Conservation (phyloP, 345 rosid species). For the Sonneratia alba region DNA sequence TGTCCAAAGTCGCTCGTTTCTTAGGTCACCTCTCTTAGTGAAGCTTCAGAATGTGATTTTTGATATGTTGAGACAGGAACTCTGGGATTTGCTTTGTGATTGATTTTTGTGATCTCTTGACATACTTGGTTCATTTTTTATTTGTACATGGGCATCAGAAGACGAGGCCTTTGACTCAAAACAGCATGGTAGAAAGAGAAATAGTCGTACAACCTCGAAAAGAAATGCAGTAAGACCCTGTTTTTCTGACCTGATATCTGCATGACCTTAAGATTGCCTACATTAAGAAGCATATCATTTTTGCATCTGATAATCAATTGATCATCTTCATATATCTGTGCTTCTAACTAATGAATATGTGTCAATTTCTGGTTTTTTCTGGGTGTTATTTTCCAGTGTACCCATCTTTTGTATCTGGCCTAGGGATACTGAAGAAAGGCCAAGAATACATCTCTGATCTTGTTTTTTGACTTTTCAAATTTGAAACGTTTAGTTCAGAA, state of each 20-base stretch:
- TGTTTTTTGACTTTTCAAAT: too few relatives aligned
- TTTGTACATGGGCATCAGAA: constrained; percentile 29
- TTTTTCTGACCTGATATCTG: not conserved
- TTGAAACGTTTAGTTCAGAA: too few relatives aligned
- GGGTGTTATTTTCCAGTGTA: not conserved
- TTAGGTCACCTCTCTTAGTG: not conserved
- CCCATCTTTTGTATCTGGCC: not conserved
- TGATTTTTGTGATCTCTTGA: not conserved
- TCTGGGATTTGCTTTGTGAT: not conserved
- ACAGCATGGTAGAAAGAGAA: constrained; percentile 43
- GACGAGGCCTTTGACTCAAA: constrained; percentile 42
- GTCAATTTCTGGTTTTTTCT: not conserved
- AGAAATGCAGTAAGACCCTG: constrained; percentile 27
- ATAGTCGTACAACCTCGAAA: constrained; percentile 23
- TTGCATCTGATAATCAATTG: not conserved
- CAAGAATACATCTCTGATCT: too few relatives aligned
- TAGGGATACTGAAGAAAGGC: too few relatives aligned
- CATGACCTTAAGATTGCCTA: not conserved
- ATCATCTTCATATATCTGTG: not conserved
- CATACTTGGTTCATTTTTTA: not conserved
- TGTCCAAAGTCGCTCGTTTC: not conserved
- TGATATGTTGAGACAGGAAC: not conserved
- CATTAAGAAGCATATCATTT: not conserved
- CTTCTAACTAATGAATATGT: not conserved
- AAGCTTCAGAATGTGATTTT: not conserved